Evolutionary conservation across 306 rosid genomes (phyloP).

Genomic region (Vigna reflexopilosa): DNA sequence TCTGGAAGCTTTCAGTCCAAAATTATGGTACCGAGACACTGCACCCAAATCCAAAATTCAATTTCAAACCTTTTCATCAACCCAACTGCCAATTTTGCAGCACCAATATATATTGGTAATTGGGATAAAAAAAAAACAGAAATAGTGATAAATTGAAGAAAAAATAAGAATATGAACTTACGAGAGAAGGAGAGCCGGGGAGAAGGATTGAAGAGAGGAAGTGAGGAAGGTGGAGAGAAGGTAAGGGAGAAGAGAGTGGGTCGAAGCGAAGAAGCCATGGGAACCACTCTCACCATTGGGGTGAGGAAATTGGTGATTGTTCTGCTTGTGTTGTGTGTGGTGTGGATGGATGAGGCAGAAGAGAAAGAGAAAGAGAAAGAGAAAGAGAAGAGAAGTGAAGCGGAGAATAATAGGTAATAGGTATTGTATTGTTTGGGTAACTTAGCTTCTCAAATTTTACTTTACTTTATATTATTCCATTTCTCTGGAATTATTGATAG

Average conservation of each 20-base stretch:
- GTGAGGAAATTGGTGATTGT: background rate
- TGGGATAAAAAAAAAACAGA: background rate
- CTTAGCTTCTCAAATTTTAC: background rate
- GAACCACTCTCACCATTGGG: slow-evolving; percentile 67
- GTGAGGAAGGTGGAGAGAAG: slow-evolving; percentile 52
- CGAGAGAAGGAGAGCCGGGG: slow-evolving; percentile 59
- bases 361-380: too few relatives aligned
- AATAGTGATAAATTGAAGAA: background rate
- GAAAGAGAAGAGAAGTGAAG: too few relatives aligned
- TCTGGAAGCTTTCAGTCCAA: slow-evolving; percentile 60
- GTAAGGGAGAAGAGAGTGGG: slow-evolving; percentile 75
- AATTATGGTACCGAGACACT: slow-evolving; percentile 61
- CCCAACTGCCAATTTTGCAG: background rate
- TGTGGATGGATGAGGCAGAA: slow-evolving; percentile 12
- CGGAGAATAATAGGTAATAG: too few relatives aligned
- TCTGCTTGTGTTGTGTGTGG: background rate
- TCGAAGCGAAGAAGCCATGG: slow-evolving; percentile 80
- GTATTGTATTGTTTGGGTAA: too few relatives aligned
- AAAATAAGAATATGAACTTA: slow-evolving; percentile 27
- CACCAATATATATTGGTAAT: background rate
- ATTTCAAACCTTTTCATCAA: slow-evolving; percentile 24
- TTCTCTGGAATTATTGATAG: background rate
- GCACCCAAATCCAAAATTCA: slow-evolving; percentile 46
- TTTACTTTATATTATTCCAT: background rate
- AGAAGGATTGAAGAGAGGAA: slow-evolving; percentile 54